Conservation (phyloP, 2,329 filamentous ascomycete species). For the Talaromyces sp. region DNA sequence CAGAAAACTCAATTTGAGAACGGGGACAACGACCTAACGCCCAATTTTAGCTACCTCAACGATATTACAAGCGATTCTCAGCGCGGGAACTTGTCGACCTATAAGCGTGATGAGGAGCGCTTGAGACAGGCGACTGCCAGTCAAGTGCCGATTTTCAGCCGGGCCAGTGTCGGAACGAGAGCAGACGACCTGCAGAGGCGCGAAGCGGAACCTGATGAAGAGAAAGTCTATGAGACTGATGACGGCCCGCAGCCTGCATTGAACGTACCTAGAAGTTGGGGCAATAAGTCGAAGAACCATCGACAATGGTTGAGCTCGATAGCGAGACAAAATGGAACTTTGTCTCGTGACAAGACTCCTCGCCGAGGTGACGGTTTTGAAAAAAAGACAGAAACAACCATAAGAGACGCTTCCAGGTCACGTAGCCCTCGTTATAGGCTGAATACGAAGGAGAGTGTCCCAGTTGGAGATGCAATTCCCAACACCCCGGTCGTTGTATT, state of each 20-base stretch:
- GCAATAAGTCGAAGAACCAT: constrained; percentile 25
- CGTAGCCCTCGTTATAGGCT: constrained; percentile 15
- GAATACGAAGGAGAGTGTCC: neutral
- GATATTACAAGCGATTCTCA: constrained; percentile 22
- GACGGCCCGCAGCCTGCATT: constrained; percentile 25
- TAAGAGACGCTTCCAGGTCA: constrained; percentile 3
- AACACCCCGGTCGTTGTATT: constrained; percentile 37
- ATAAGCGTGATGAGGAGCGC: constrained; percentile 35
- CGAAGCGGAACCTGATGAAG: constrained; percentile 21
- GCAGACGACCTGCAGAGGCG: constrained; percentile 35
- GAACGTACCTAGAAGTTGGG: constrained; percentile 37
- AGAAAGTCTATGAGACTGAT: constrained; percentile 16
- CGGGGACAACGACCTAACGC: constrained; percentile 17
- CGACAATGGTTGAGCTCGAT: constrained; percentile 33
- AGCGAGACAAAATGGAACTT: constrained; percentile 18
- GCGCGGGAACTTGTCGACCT: constrained; percentile 30
- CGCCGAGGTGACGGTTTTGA: constrained; percentile 8
- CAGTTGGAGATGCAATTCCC: constrained; percentile 25
- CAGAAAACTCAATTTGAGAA: constrained; percentile 9
- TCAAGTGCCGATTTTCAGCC: constrained; percentile 38
- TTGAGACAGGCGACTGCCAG: constrained; percentile 34
- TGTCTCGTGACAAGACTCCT: constrained; percentile 13
- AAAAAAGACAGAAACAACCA: constrained; percentile 5
- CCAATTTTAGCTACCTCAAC: constrained; percentile 30
- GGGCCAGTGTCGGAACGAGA: constrained; percentile 27